Base-by-base conservation (phyloP, 805 yeast species). In the Metschnikowia cubensis region DNA sequence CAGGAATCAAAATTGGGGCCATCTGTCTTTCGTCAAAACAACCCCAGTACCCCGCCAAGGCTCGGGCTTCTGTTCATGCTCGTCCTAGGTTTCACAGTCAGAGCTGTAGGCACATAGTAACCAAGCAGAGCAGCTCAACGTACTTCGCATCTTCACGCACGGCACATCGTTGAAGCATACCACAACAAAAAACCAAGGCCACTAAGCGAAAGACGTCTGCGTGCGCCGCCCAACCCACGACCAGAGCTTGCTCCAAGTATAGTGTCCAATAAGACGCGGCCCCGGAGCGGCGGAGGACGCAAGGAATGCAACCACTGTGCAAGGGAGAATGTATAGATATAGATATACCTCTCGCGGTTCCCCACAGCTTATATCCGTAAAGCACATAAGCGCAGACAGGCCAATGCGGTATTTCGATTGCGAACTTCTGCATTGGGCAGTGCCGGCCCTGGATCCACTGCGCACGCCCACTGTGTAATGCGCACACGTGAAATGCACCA, bases 401-500 rank as follows among this genome's bases (percentile, higher is more conserved):
- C 14, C 22, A 22, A 34, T 29, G 39, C 46, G 40, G 40, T 39
- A 43, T 25, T 35, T 43, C 33, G 33, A 22, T 43, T 43, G 46
- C 46, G 33, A 11, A 43, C 38, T 43, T 21, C 46, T 43, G 34
- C 13, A 43, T 43, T 43, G 46, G 46, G 46, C 22, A 43, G 45
- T 42, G 36, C 10, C n/a, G 42, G 33, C 42, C 42, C 42, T 21
- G 42, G 21, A 15, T 10, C 29, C 34, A 29, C 15, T 21, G 34
- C 15, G 25, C 18, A 41, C 13, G 17, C n/a, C 21, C 15, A 21
- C 33, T 21, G 22, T 29, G 40, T 22, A 43, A 35, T 43, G 46
- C 40, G 39, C 39, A 22, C 40, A 43, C 34, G 40, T 35, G 46
- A 43, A 35, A 43, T 35, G 46, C 46, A 43, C 40, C 17, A 43